Conservation (phyloP, 139 green algal species). For the Micractinium conductrix region DNA sequence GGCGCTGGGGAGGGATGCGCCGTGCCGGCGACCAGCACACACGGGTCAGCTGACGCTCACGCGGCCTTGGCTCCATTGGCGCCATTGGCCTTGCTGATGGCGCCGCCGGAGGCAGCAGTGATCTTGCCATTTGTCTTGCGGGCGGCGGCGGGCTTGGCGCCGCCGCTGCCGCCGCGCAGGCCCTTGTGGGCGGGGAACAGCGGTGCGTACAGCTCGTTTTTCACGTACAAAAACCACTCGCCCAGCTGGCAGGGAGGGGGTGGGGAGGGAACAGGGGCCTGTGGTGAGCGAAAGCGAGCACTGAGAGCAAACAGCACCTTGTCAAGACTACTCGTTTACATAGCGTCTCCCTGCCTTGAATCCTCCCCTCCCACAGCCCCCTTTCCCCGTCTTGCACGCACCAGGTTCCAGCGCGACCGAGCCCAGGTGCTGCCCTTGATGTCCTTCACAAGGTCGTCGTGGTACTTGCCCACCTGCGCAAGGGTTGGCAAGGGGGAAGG, state of each 20-base stretch:
- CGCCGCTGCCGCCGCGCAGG: neutral
- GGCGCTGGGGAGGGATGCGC: too few species aligned
- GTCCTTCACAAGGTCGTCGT: neutral
- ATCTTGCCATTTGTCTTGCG: neutral
- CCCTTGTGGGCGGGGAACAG: constrained; percentile 1
- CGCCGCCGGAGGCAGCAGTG: too few species aligned
- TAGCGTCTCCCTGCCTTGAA: neutral
- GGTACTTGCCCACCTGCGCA: neutral
- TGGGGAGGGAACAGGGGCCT: neutral
- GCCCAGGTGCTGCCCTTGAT: neutral
- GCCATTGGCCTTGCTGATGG: too few species aligned
- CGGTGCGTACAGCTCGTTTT: constrained; percentile 4
- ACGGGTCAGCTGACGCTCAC: too few species aligned
- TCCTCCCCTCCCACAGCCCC: too few species aligned
- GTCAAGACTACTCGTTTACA: neutral
- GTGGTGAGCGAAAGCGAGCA: neutral
- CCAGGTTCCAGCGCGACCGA: neutral
- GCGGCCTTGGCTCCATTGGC: too few species aligned
- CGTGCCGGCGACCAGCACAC: too few species aligned
- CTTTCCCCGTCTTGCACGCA: neutral
- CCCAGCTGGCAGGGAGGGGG: neutral
- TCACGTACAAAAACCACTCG: constrained; percentile 16
- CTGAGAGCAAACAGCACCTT: neutral
- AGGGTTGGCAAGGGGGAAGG: neutral
- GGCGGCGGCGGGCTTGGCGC: neutral